A percentile compares a stretch with the other conserved stretches of the same genome.
Evolutionary conservation across 768 basidiomycete species (phyloP).

Genomic region (Rhizopogon sp.): DNA sequence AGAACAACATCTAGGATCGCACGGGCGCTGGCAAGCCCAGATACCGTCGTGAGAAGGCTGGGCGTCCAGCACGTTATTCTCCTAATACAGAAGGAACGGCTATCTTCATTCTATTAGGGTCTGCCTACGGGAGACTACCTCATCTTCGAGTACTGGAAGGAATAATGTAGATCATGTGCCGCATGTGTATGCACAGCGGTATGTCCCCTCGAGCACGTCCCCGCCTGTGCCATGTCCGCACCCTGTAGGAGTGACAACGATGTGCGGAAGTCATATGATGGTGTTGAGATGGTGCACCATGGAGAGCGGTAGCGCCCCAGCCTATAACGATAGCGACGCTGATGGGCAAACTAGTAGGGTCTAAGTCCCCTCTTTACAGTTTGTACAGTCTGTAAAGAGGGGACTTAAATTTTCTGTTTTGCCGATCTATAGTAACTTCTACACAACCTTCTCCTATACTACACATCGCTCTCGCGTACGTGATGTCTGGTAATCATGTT

Average conservation of each 20-base stretch:
- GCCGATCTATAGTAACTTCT: too few relatives aligned
- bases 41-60: slow-evolving; percentile 53
- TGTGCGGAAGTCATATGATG: background rate
- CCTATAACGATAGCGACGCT: background rate
- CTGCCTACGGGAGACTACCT: too few relatives aligned
- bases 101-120: too few relatives aligned
- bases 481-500: too few relatives aligned
- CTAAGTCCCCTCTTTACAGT: too few relatives aligned
- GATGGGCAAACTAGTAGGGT: background rate
- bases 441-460: too few relatives aligned
- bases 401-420: too few relatives aligned
- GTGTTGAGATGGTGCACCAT: background rate
- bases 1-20: slow-evolving; percentile 69
- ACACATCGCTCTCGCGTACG: too few relatives aligned
- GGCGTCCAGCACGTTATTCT: slow-evolving; percentile 82
- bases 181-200: background rate
- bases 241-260: background rate
- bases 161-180: background rate
- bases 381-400: too few relatives aligned
- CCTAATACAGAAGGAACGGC: slow-evolving; percentile 12
- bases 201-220: background rate
- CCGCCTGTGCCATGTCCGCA: background rate
- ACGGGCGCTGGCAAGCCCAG: slow-evolving; percentile 61
- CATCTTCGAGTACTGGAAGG: background rate
- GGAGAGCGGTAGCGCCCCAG: slow-evolving; percentile 8